Evolutionary conservation across 108 stramenopile species (phyloP), one percentile per base, ranked within the genome.

Genomic region (Fistulifera pelliculosa): DNA sequence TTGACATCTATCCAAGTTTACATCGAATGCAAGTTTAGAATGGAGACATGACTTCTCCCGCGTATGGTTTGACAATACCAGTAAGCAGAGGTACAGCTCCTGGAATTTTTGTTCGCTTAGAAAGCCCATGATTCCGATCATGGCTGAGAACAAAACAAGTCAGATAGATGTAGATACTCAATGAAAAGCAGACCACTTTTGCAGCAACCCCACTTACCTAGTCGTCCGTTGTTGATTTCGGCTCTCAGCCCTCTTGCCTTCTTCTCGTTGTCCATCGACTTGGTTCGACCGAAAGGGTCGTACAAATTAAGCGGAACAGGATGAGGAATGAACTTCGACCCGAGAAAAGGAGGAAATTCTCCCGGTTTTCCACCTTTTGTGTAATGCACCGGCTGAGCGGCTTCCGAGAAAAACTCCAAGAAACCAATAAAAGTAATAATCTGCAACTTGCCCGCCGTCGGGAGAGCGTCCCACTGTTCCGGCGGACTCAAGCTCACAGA

Each of bases 71-170:
- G 41, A 82, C 70, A 59, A 87, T 64, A 3, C 65, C 71, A 13
- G 61, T 65, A n/a, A 87, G 49, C 4, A 52, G 52, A 19, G 85
- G 85, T 13, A 87, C 85, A 23, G 76, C 69, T 54, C 85, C 85
- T 21, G 68, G 66, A 40, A 82, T 66, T 27, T 68, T 80, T 83
- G 73, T 24, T 71, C 87, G 23, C 52, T 64, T 5, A 79, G 66
- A 74, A 83, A 84, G 43, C 69, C 66, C 82, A 88, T 81, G 74
- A 84, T 84, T 43, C 62, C 80, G 58, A 88, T 84, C 83, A 84
- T 88, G 47, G 83, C 82, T 35, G 31, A 6, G 8, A 35, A 35
- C 8, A 60, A 81, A 64, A 54, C 71, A 68, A 51, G 5, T 17
- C 5, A 11, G 21, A 45, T 21, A 45, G 3, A 45, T 21, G 12